Evolutionary conservation across 306 rosid genomes (phyloP).

Genomic region (Chamaecrista fasciculata): DNA sequence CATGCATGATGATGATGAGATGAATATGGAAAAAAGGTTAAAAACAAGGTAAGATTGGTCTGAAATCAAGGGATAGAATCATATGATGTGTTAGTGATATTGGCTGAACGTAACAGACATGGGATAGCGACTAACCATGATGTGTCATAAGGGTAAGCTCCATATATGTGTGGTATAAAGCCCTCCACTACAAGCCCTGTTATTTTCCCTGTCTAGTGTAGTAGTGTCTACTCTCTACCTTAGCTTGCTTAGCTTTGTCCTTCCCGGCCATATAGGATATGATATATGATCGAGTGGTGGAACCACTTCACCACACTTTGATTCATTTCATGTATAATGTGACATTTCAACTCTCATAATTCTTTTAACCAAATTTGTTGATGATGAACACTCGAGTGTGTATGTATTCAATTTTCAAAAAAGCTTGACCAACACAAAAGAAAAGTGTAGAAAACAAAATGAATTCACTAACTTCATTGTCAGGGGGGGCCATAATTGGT

Average conservation of each 20-base stretch:
- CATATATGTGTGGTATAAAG: background rate
- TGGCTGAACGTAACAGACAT: conserved; percentile 14
- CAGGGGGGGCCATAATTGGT: background rate
- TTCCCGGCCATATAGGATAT: too few relatives aligned
- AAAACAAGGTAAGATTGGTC: conserved; percentile 16
- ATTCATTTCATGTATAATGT: background rate
- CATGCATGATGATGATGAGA: background rate
- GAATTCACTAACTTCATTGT: background rate
- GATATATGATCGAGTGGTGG: too few relatives aligned
- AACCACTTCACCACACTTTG: conserved; percentile 5
- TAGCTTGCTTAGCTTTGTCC: too few relatives aligned
- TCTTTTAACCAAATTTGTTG: background rate
- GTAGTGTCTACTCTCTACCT: too few relatives aligned
- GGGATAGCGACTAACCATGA: conserved; percentile 29
- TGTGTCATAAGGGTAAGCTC: conserved; percentile 22
- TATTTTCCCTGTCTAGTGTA: too few relatives aligned
- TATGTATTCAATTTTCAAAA: background rate
- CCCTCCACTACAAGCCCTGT: too few relatives aligned
- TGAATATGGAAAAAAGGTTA: background rate
- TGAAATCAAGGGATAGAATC: conserved; percentile 27
- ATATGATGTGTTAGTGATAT: conserved; percentile 31
- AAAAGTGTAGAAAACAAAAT: background rate
- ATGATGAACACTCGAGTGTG: background rate
- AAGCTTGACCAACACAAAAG: background rate
- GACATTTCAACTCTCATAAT: conserved; percentile 11